Conservation (phyloP, 2,329 filamentous ascomycete genomes). For the Colletotrichum ledebouriae region DNA sequence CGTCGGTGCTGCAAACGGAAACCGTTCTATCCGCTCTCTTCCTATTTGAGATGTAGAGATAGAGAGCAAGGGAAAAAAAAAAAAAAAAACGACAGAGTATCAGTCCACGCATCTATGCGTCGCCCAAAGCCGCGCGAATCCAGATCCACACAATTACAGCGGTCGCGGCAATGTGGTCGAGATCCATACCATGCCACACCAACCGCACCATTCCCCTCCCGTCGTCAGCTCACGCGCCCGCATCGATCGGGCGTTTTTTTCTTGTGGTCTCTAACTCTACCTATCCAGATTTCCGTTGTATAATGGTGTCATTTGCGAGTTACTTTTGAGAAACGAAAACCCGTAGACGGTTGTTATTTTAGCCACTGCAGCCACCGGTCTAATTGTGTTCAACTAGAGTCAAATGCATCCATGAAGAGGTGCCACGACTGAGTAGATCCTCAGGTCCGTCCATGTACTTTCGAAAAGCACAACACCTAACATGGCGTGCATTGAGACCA, state of each 20-base stretch:
- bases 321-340: too few species aligned
- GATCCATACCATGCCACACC: conserved; percentile 5
- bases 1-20: conserved; percentile 29
- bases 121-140: conserved; percentile 18
- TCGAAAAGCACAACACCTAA: neutral
- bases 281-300: neutral
- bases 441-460: too few species aligned
- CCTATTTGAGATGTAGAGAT: neutral
- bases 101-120: neutral
- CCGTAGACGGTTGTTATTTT: neutral
- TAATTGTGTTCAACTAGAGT: too few species aligned
- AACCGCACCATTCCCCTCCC: conserved; percentile 36
- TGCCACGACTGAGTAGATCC: neutral
- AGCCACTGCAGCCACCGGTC: too few species aligned
- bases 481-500: conserved; percentile 22
- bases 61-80: neutral
- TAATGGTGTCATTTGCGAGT: conserved; percentile 2
- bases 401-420: conserved; percentile 5
- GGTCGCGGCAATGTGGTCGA: conserved; percentile 12
- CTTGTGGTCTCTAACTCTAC: neutral
- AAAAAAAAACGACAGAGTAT: neutral
- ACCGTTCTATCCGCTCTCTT: conserved; percentile 27
- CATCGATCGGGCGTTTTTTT: conserved; percentile 28
- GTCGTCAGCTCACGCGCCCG: conserved; percentile 39
- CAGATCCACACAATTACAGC: conserved; percentile 18